Base-by-base conservation (phyloP, 495 filamentous ascomycete genomes). In the Aspergillus ostianus region DNA sequence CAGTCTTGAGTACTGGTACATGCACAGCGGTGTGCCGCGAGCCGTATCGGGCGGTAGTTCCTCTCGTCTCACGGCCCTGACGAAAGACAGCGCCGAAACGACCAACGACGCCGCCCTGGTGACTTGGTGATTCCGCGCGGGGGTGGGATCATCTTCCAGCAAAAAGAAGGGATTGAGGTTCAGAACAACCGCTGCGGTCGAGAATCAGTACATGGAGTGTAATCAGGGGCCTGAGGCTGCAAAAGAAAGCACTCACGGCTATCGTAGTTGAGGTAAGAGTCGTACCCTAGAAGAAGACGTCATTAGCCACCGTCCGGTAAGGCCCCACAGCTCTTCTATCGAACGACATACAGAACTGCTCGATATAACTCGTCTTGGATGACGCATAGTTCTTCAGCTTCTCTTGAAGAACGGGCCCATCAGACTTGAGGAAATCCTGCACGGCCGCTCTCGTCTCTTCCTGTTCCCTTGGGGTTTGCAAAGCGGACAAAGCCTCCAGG, bases 141-240 rank as follows among this genome's bases (percentile, higher is more conserved):
- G 94, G 9, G 94, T 98, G 0, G 95, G 94, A 67, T 98, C 94
- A 80, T 98, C 94, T 69, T 98, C 94, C 55, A 98, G 82, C 41
- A 98, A 79, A 77, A 98, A 98, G 77, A 98, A 98, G 0, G 94
- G 94, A 66, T 98, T 98, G 61, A 98, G 78, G 76, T 98, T 98
- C 55, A 98, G 82, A 47, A 98, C 94, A 41, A 98, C 94, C 13
- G 94, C 81, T 84, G 29, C 44, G n/a, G 47, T 65, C 23, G n/a
- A 48, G 49, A 47, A 26, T 66, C 45, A 67, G 54, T 36, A 36
- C n/a, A 30, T 26, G 26, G 10, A 15, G 13, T 27, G 18, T 6
- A n/a, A 18, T 45, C 55, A 26, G 12, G 15, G 30, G 23, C 48
- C 7, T n/a, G 26, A 13, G 47, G 13, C 23, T 30, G 20, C 45